Base-by-base conservation (phyloP, 2,329 filamentous ascomycete genomes). In the Aspergillus sp. region DNA sequence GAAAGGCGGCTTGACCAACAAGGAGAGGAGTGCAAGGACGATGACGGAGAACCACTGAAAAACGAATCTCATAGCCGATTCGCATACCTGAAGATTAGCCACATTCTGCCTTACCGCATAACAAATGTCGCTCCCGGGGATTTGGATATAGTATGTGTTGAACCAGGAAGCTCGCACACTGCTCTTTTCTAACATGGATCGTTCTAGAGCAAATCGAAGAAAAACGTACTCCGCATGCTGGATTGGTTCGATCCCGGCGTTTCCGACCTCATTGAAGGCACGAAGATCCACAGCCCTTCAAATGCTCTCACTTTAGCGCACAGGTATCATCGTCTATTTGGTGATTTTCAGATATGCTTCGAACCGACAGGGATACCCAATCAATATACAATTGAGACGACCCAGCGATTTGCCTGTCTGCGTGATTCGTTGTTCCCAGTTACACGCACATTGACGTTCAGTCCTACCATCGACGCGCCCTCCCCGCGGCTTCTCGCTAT, bases 401-500 rank as follows among this genome's bases (percentile, higher is more conserved):
- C 49, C 16, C 56, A 67, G 51, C 47, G 56, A 55, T 59, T 59
- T 47, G 26, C 55, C 57, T 64, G 57, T 56, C 55, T 65, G 60
- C 59, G 60, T 46, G 60, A 66, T 59, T 53, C 49, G 47, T 57
- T 64, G 54, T 59, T 69, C 51, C 67, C 63, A 24, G 60, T 70
- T 49, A 63, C 62, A 45, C 63, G 66, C 14, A 63, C 57, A 16
- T 63, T 67, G 29, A 61, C 51, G 45, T 64, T 74, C 20, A 74
- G 61, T 51, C 55, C 62, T 22, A 75, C 72, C n/a, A 70, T 70
- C 63, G 71, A 74, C 61, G 71, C 71, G 53, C 70, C 71, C 58
- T 68, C 68, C 55, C 52, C 61, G 56, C 60, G 62, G 49, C 66
- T 71, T 63, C 69, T 69, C 18, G 58, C 46, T 39, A 57, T 72